Conservation (phyloP, 768 basidiomycete genomes). For the Auricularia auricula-judae region DNA sequence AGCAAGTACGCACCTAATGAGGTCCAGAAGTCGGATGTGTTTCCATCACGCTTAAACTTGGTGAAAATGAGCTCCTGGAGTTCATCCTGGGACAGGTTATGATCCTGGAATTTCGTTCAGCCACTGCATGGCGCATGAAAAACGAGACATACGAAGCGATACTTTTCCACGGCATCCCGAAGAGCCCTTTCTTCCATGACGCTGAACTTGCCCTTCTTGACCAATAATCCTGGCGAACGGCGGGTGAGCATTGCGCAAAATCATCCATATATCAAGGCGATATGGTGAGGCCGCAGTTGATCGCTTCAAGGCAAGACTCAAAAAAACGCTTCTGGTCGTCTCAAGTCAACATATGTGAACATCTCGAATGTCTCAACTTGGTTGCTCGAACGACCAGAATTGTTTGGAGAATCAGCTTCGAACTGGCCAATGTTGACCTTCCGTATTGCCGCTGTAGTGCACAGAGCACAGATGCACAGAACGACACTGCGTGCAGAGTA, state of each 20-base stretch:
- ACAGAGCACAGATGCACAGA: too few species aligned
- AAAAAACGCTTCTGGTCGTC: too few species aligned
- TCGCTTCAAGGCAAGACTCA: too few species aligned
- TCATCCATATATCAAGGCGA: too few species aligned
- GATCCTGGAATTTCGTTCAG: constrained; percentile 25
- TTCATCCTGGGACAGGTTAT: constrained; percentile 42
- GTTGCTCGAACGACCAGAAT: too few species aligned
- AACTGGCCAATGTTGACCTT: not conserved
- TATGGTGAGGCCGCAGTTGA: too few species aligned
- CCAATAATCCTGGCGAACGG: constrained; percentile 51
- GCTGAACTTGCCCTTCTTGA: constrained; percentile 83
- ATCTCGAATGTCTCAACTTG: too few species aligned
- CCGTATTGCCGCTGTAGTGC: not conserved
- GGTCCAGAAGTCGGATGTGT: constrained; percentile 60
- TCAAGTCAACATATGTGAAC: too few species aligned
- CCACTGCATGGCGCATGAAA: not conserved
- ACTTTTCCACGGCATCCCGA: constrained; percentile 50
- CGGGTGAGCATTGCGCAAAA: not conserved
- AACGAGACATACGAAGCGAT: constrained; percentile 38
- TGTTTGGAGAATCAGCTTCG: not conserved
- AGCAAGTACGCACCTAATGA: constrained; percentile 56
- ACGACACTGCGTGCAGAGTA: too few species aligned
- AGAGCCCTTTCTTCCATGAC: constrained; percentile 64
- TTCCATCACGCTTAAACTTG: constrained; percentile 43
- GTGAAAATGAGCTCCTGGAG: constrained; percentile 52